Percentiles rank a stretch among this genome's conserved stretches.
Conservation (phyloP, 345 rosid genomes). For the Moricandia moricandioides region DNA sequence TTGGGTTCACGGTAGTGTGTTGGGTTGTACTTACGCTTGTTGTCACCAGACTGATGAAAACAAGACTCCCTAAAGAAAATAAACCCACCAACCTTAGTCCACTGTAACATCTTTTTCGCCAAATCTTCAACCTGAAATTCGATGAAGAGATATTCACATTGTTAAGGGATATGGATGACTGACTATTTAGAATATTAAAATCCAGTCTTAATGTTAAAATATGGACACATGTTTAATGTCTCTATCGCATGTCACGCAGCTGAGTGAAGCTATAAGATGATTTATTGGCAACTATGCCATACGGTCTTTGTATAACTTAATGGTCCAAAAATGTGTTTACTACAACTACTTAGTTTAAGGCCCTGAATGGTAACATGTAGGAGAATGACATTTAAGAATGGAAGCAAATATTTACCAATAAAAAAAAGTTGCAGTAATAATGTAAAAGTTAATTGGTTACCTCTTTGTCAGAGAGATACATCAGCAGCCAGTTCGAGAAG, state of each 20-base stretch:
- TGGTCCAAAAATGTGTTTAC: too few species aligned
- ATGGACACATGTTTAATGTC: not conserved
- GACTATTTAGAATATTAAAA: not conserved
- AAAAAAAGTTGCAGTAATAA: too few species aligned
- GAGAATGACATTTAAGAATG: too few species aligned
- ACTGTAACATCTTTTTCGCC: constrained; percentile 71
- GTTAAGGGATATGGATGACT: not conserved
- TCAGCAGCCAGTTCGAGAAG: constrained; percentile 93
- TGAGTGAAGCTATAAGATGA: constrained; percentile 2
- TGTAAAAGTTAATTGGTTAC: constrained; percentile 33
- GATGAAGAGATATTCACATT: not conserved
- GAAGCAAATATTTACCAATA: too few species aligned
- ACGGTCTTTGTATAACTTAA: too few species aligned
- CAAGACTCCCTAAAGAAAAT: constrained; percentile 97
- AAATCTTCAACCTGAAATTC: constrained; percentile 64
- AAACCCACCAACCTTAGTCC: constrained; percentile 88
- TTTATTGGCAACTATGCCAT: too few species aligned
- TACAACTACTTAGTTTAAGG: too few species aligned
- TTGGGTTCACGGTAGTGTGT: constrained; percentile 97
- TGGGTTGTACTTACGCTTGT: constrained; percentile 74
- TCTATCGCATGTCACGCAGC: not conserved
- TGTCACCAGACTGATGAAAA: constrained; percentile 93
- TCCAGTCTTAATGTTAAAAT: not conserved
- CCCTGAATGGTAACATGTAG: too few species aligned
- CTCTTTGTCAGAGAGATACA: constrained; percentile 96